Conservation (phyloP, 768 basidiomycete species). For the Tulasnella sp. region DNA sequence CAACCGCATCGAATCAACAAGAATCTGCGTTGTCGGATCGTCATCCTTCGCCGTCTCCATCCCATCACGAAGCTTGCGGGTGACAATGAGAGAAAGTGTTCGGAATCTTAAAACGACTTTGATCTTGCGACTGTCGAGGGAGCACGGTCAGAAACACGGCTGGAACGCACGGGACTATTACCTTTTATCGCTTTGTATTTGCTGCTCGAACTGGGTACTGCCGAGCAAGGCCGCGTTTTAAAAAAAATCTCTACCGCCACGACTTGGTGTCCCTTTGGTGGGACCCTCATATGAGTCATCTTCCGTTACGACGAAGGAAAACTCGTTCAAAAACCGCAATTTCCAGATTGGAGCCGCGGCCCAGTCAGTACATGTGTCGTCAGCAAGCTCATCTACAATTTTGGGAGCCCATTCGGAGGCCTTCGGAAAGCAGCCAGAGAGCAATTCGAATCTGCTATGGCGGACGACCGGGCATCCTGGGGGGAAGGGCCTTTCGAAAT, state of each 20-base stretch:
- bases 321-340: not conserved
- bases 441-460: too few relatives aligned
- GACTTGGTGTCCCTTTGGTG: conserved; percentile 29
- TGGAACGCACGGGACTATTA: conserved; percentile 23
- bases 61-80: conserved; percentile 24
- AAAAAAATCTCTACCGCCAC: conserved; percentile 25
- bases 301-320: not conserved
- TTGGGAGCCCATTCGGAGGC: too few relatives aligned
- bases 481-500: too few relatives aligned
- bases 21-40: too few relatives aligned
- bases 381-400: too few relatives aligned
- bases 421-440: too few relatives aligned
- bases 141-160: not conserved
- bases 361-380: not conserved
- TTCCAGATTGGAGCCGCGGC: not conserved
- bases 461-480: too few relatives aligned
- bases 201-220: conserved; percentile 17
- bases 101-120: conserved; percentile 27
- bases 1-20: too few relatives aligned
- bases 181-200: conserved; percentile 30
- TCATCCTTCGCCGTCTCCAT: too few relatives aligned
- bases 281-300: conserved; percentile 19
- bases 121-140: conserved; percentile 22
- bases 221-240: conserved; percentile 18
- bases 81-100: conserved; percentile 17